Conservation (phyloP, 129 eudicot species). For the Chrysanthemum makinoi region DNA sequence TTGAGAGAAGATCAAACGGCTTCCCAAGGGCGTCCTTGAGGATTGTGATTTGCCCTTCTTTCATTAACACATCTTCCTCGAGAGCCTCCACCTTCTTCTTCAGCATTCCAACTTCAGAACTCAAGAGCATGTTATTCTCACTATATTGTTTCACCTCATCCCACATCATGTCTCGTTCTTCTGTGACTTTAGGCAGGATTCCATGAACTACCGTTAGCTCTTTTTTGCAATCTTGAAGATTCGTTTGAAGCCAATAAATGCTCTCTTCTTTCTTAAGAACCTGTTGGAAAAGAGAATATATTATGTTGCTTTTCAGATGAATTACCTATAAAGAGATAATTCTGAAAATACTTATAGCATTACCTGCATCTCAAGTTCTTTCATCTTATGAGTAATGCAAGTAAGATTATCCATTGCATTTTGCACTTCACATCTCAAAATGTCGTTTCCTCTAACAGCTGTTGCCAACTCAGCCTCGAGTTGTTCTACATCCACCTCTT, state of each 20-base stretch:
- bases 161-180: conserved; percentile 94
- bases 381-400: conserved; percentile 72
- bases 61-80: conserved; percentile 80
- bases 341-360: background rate
- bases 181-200: conserved; percentile 72
- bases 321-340: background rate
- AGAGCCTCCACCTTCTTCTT: conserved; percentile 79
- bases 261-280: conserved; percentile 81
- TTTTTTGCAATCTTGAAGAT: conserved; percentile 72
- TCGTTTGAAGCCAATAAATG: conserved; percentile 58
- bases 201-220: conserved; percentile 61
- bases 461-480: conserved; percentile 88
- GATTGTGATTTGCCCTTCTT: conserved; percentile 94
- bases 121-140: conserved; percentile 81
- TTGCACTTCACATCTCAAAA: conserved; percentile 80
- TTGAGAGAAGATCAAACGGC: conserved; percentile 72
- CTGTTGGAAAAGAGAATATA: conserved; percentile 28
- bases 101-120: conserved; percentile 55
- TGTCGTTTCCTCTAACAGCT: conserved; percentile 74
- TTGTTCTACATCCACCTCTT: conserved; percentile 77
- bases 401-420: conserved; percentile 75
- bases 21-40: conserved; percentile 76
- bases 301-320: background rate
- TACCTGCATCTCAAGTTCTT: conserved; percentile 92
- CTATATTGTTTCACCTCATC: conserved; percentile 67